Base-by-base conservation (phyloP, 1,284 basidiomycete genomes). In the Mycena sp. region DNA sequence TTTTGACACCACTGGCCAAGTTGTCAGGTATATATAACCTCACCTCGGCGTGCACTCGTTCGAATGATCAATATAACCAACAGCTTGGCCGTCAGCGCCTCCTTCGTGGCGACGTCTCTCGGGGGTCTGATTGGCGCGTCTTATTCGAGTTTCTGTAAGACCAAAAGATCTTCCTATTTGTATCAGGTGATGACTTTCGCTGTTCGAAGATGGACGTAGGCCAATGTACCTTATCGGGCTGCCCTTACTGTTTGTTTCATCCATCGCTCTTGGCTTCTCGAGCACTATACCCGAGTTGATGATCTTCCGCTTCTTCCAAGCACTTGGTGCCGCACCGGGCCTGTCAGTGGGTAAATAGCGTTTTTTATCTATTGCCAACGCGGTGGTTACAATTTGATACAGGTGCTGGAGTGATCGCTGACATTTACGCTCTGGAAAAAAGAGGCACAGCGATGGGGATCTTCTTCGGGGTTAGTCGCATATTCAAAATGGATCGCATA, bases 101-200 rank as follows among this genome's bases (percentile, higher is more conserved):
- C 85, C 9, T 76, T 87, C 45, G 78, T 85, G 53, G 74, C 74
- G 0, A 73, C 74, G 1, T 77, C 78, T 0, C 56, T 81, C 0
- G 79, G 81, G 1, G 83, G 81, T 6, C 73, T 89, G 3, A 65
- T 83, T 10, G 87, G 85, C 80, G 82, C 83, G 0, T 82, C 83
- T 0, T 82, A 86, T 53, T 80, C 83, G 0, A 81, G 82, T 0
- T 83, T 82, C 63, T 89, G 83, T 83, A 74, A 69, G 79, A 71
- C 7, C 19, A 14, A 0, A 30, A 7, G 14, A 17, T 25, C 23
- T 30, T 45, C 16, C n/a, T 28, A 29, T 43, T 12, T 14, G 17
- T 2, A 19, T 26, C 9, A 26, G 23, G 28, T 58, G 10, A 26
- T 41, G n/a, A n/a, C 11, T 37, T 9, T 29, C 6, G 19, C n/a